phyloP scores from a whole-genome alignment of 1,139 yeast species.

The Debaryomyces singareniensis region DNA sequence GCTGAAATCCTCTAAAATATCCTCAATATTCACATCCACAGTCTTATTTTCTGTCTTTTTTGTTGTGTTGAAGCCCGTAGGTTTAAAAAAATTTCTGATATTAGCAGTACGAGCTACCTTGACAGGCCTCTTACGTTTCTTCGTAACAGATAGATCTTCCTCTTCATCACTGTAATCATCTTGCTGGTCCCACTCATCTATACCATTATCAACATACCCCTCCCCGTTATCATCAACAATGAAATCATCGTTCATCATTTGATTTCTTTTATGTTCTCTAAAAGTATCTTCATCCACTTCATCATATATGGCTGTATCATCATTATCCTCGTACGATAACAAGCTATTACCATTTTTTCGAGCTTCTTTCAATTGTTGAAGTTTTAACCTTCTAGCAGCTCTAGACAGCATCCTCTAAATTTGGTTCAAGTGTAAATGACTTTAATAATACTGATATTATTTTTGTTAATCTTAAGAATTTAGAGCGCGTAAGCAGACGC shows the following conservation, averaged over 20 bases:
- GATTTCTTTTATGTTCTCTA: conserved; percentile 70
- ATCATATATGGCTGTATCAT: conserved; percentile 58
- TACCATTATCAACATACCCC: conserved; percentile 89
- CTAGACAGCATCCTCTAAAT: conserved; percentile 30
- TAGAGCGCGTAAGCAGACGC: too few species aligned
- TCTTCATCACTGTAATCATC: conserved; percentile 47
- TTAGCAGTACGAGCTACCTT: conserved; percentile 44
- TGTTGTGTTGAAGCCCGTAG: conserved; percentile 20
- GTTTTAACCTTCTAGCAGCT: conserved; percentile 26
- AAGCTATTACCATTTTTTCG: conserved; percentile 29
- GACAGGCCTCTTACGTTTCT: conserved; percentile 27
- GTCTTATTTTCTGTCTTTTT: conserved; percentile 5
- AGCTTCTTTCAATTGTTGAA: conserved; percentile 36
- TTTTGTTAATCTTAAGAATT: too few species aligned
- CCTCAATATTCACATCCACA: conserved; percentile 37
- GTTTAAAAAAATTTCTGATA: conserved; percentile 50
- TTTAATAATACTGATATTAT: too few species aligned
- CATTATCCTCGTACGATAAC: conserved; percentile 15
- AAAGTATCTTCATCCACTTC: conserved; percentile 80
- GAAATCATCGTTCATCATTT: conserved; percentile 82
- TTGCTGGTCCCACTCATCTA: conserved; percentile 76
- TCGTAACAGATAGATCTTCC: conserved; percentile 20
- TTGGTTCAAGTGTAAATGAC: too few species aligned
- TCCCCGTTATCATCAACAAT: conserved; percentile 90
- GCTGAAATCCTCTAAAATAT: conserved; percentile 38